Conservation (phyloP, 768 basidiomycete genomes). For the Paxillus ammoniavirescens region DNA sequence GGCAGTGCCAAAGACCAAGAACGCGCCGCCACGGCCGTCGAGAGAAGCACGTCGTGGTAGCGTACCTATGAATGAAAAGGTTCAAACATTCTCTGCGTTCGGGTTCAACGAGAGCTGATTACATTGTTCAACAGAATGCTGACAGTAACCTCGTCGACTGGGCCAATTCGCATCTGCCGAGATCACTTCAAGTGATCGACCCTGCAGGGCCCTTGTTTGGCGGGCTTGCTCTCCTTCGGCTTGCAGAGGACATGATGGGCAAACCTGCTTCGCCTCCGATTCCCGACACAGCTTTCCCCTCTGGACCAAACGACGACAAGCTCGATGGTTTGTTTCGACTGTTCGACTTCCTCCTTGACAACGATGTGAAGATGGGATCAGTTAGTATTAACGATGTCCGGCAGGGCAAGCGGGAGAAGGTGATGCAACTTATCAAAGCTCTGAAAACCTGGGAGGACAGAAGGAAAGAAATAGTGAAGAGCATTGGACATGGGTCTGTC, state of each 20-base stretch:
- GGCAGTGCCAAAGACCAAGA: conserved; percentile 15
- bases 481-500: conserved; percentile 42
- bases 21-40: conserved; percentile 63
- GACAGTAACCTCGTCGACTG: conserved; percentile 73
- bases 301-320: conserved; percentile 67
- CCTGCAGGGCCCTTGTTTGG: conserved; percentile 43
- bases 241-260: conserved; percentile 80
- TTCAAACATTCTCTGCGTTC: conserved; percentile 11
- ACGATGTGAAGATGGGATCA: conserved; percentile 87
- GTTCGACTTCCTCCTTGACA: conserved; percentile 91
- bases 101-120: conserved; percentile 2
- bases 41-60: conserved; percentile 56
- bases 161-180: conserved; percentile 85
- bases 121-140: conserved; percentile 15
- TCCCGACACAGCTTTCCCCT: conserved; percentile 76
- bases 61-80: conserved; percentile 24
- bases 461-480: conserved; percentile 52
- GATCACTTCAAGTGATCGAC: conserved; percentile 55
- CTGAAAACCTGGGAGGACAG: conserved; percentile 82
- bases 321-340: conserved; percentile 84
- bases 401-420: conserved; percentile 77
- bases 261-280: conserved; percentile 66
- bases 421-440: conserved; percentile 74
- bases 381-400: conserved; percentile 94
- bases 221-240: conserved; percentile 78